Evolutionary conservation across 2,329 filamentous ascomycete species (phyloP), one percentile per base, ranked within the genome.

Genomic region (Dothidotthia symphoricarpi): DNA sequence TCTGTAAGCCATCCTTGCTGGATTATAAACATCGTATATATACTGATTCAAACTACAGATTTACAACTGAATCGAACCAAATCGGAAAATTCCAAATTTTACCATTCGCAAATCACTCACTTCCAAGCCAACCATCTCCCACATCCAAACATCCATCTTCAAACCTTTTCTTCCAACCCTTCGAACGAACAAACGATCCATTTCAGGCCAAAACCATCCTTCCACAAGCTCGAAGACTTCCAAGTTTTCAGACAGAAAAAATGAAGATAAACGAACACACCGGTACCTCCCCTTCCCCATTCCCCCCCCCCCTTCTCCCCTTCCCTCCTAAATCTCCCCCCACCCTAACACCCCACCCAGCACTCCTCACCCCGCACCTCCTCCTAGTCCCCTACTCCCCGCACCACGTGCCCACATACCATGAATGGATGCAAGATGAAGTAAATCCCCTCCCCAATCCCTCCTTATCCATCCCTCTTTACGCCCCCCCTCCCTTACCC

Each of bases 351-450:
- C 24, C 14, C 1, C 5, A 7, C 14, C 24, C 51, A 94, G 88
- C 83, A 13, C 70, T 94, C 22, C 75, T 78, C 3, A 85, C 85
- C 1, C 68, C 76, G 4, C 73, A 73, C 33, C 72, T 86, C 29
- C 76, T 94, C 13, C 77, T 97, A 8, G 88, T 95, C 8, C 90
- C 90, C 0, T 96, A 96, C 67, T 83, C 84, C 47, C 69, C 75
- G 25, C 85, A 82, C 59, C 91, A 96, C 71, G 91, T 97, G 16
- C 75, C 76, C 12, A 82, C 76, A 25, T 96, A 96, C 63, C 88
- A 95, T 63, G 71, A 75, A 57, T 97, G 91, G 91, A 96, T 97
- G 90, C 78, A 90, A 72, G 83, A 93, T 57, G 76, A 83, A 34
- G 85, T 76, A 65, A 25, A 52, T 51, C 12, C 6, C 16, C 12